These are phyloP conservation scores for Leucocoprinus leucothites DNA, from an alignment of 768 basidiomycete species.

Conservation along the genomic window DNA sequence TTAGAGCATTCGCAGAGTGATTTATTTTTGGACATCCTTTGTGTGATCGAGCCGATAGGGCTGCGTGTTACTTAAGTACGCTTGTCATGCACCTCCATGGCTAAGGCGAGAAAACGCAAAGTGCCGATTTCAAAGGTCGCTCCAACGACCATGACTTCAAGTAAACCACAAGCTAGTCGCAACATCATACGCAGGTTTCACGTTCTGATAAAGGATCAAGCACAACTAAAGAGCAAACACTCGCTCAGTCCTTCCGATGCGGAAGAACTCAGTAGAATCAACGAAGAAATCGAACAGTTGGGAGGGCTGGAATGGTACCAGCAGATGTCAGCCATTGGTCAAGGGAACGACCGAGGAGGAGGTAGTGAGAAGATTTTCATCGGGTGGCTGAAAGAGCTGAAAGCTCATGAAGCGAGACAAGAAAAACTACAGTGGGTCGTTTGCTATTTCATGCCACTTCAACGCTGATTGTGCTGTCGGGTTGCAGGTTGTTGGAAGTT, in stretches of 20 bases:
- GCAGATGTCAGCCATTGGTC: conserved; percentile 77
- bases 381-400: conserved; percentile 64
- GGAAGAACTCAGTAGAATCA: conserved; percentile 46
- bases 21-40: background rate
- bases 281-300: conserved; percentile 58
- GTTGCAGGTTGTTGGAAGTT: conserved; percentile 77
- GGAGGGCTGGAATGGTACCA: conserved; percentile 85
- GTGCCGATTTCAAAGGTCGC: conserved; percentile 24
- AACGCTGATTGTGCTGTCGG: background rate
- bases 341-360: conserved; percentile 78
- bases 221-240: conserved; percentile 40
- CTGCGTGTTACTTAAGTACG: background rate
- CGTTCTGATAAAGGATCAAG: conserved; percentile 67
- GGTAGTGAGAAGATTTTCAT: conserved; percentile 84
- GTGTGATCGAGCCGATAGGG: no score
- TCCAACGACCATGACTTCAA: conserved; percentile 32
- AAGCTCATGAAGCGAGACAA: conserved; percentile 25
- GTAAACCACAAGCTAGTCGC: conserved; percentile 60
- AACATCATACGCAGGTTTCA: conserved; percentile 80
- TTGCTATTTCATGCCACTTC: background rate
- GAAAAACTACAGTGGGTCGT: conserved; percentile 35
- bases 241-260: conserved; percentile 19
- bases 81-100: conserved; percentile 23
- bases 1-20: no score
- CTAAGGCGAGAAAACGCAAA: conserved; percentile 35